Conservation (phyloP, 2,329 filamentous ascomycete species). For the Fusarium tricinctum region DNA sequence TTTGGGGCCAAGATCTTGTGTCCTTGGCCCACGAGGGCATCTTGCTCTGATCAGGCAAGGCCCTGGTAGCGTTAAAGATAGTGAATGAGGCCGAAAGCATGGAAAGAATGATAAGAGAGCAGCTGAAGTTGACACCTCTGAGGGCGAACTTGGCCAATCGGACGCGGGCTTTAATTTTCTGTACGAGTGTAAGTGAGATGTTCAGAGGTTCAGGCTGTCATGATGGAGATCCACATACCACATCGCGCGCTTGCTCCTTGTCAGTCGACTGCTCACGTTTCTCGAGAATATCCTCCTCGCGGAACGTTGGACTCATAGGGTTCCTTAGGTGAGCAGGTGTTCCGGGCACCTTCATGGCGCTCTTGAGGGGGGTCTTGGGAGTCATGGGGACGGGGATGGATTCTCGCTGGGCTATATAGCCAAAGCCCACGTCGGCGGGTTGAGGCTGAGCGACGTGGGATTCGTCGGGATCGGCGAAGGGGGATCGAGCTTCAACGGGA, state of each 20-base stretch:
- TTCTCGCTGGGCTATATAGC: constrained; percentile 80
- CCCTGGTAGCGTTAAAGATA: constrained; percentile 91
- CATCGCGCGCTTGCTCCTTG: constrained; percentile 86
- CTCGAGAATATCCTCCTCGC: constrained; percentile 88
- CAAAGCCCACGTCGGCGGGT: constrained; percentile 91
- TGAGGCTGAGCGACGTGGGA: constrained; percentile 72
- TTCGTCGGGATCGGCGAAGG: constrained; percentile 72
- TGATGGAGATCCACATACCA: constrained; percentile 72
- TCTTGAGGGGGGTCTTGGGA: constrained; percentile 86
- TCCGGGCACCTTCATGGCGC: constrained; percentile 88
- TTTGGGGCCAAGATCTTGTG: constrained; percentile 91
- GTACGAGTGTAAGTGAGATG: constrained; percentile 49
- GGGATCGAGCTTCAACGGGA: constrained; percentile 73
- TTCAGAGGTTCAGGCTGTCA: background rate
- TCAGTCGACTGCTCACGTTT: constrained; percentile 86
- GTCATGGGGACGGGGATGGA: constrained; percentile 74
- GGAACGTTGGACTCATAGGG: constrained; percentile 90
- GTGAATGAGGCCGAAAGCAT: constrained; percentile 90
- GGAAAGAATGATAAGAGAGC: constrained; percentile 91
- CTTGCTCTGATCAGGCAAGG: constrained; percentile 80
- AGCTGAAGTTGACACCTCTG: constrained; percentile 96
- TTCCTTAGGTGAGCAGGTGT: constrained; percentile 82
- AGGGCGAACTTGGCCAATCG: constrained; percentile 94
- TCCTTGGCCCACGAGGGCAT: constrained; percentile 86
- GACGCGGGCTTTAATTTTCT: constrained; percentile 95